Evolutionary conservation across 345 rosid species (phyloP).

Genomic region (Eucalyptus polyanthemos): DNA sequence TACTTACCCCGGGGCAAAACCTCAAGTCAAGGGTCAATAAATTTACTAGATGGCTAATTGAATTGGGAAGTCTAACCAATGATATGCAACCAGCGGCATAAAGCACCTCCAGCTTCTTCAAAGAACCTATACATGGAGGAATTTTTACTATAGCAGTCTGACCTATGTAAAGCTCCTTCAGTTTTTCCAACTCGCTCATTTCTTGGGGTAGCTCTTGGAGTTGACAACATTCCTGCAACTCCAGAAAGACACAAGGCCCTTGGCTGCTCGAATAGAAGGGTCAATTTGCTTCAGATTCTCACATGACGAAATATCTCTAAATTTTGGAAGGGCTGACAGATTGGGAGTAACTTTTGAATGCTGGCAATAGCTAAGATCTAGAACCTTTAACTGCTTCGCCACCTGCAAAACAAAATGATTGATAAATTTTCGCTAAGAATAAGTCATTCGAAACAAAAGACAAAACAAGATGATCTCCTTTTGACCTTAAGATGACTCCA

Average conservation of each 20-base stretch:
- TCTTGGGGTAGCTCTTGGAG: not conserved
- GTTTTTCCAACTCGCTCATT: not conserved
- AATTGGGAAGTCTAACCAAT: not conserved
- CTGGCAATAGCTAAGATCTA: fast-evolving
- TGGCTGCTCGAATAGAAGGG: not conserved
- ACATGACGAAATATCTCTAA: fast-evolving
- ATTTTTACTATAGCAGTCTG: not conserved
- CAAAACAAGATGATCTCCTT: too few species aligned
- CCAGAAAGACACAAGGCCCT: fast-evolving
- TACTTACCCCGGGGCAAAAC: fast-evolving
- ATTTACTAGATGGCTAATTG: too few species aligned
- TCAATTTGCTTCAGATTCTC: not conserved
- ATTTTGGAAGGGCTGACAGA: not conserved
- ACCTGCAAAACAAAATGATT: not conserved
- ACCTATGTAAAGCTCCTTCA: not conserved
- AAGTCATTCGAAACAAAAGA: too few species aligned
- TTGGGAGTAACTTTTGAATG: not conserved
- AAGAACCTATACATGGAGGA: not conserved
- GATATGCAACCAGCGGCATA: fast-evolving
- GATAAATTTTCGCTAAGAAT: too few species aligned
- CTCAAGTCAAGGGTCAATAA: fast-evolving
- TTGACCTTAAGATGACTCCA: too few species aligned
- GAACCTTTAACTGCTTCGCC: not conserved
- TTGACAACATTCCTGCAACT: fast-evolving
- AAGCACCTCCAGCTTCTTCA: not conserved